A percentile compares a stretch with the other conserved stretches of the same genome.
These are phyloP conservation scores for Pestalotiopsis sp. DNA, from an alignment of 2,329 filamentous ascomycete species.

Conservation along the genomic window DNA sequence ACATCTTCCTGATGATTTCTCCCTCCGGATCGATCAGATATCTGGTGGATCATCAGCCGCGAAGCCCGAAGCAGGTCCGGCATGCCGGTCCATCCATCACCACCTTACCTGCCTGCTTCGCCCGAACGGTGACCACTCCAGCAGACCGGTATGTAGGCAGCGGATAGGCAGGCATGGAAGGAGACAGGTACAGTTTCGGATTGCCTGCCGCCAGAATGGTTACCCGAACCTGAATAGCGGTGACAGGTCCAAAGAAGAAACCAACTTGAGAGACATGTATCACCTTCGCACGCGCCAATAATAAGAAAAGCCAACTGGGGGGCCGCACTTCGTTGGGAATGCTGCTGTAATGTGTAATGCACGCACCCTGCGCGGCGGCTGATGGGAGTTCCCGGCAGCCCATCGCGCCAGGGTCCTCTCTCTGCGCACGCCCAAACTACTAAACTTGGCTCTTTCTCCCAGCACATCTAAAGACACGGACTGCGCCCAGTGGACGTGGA, in stretches of 20 bases:
- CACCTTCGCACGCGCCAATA: neutral
- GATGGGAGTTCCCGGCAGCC: neutral
- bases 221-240: neutral
- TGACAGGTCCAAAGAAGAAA: neutral
- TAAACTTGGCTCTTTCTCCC: neutral
- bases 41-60: neutral
- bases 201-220: neutral
- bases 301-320: neutral
- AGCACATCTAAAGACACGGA: neutral
- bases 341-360: neutral
- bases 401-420: neutral
- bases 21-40: neutral
- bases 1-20: too few relatives aligned
- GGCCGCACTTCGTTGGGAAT: neutral
- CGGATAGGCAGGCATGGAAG: neutral
- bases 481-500: neutral
- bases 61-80: neutral
- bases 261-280: neutral
- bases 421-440: neutral
- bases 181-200: neutral
- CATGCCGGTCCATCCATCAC: neutral
- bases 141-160: neutral
- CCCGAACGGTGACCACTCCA: neutral
- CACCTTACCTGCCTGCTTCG: neutral
- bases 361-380: neutral